Conservation (phyloP, 2,329 filamentous ascomycete species). For the Neopestalotiopsis sp. region DNA sequence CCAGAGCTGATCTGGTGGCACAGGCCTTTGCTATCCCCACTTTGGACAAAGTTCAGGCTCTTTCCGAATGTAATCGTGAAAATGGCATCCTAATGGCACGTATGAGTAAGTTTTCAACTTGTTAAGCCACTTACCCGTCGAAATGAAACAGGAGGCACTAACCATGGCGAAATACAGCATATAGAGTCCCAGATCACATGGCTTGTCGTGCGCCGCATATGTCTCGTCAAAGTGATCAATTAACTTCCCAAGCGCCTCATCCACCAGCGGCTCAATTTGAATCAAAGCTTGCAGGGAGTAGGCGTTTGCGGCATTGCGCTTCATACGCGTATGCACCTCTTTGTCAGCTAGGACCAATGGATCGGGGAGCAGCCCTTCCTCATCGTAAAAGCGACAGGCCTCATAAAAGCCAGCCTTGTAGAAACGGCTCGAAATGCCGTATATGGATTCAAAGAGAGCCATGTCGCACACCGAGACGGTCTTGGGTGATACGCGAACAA, state of each 20-base stretch:
- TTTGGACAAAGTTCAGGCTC: constrained; percentile 8
- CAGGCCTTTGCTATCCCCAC: constrained; percentile 5
- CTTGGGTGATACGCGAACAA: constrained; percentile 13
- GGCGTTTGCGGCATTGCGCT: constrained; percentile 19
- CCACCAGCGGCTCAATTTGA: constrained; percentile 19
- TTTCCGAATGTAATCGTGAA: constrained; percentile 17
- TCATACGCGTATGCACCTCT: constrained; percentile 18
- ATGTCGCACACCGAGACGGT: constrained; percentile 14
- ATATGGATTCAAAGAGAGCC: constrained; percentile 10
- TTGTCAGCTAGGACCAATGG: constrained; percentile 20
- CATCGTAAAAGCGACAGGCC: constrained; percentile 19
- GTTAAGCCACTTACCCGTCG: no score
- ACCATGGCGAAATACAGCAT: constrained; percentile 18
- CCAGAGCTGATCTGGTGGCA: constrained; percentile 10
- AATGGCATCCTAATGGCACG: constrained; percentile 4
- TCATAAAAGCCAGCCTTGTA: constrained; percentile 21
- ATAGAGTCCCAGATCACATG: constrained; percentile 13
- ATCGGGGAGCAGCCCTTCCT: constrained; percentile 21
- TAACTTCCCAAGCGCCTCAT: constrained; percentile 5
- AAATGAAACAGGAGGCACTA: neutral
- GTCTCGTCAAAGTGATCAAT: constrained; percentile 10
- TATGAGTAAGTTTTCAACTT: neutral
- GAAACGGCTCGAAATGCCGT: constrained; percentile 15
- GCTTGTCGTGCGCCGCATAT: neutral
- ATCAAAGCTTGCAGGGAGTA: constrained; percentile 20